These are phyloP conservation scores for Talaromyces sp. DNA, from an alignment of 2,329 filamentous ascomycete species.

Conservation along the genomic window DNA sequence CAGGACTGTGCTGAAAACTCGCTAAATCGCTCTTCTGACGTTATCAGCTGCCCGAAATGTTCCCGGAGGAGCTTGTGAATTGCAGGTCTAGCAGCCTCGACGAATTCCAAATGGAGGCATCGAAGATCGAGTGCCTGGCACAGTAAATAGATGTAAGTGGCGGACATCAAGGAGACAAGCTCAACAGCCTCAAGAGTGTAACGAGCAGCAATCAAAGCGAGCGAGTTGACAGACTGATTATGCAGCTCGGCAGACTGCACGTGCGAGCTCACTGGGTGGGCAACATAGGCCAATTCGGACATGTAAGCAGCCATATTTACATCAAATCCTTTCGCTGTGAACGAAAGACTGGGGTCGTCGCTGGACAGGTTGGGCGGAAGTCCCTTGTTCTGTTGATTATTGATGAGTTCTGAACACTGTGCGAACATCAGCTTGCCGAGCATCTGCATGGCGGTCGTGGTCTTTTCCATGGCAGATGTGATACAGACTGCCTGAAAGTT, in stretches of 20 bases:
- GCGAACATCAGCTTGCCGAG: constrained; percentile 60
- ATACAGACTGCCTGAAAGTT: constrained; percentile 62
- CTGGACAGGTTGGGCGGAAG: constrained; percentile 57
- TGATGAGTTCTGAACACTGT: constrained; percentile 59
- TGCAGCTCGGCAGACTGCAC: constrained; percentile 62
- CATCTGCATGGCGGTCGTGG: constrained; percentile 44
- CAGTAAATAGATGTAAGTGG: constrained; percentile 48
- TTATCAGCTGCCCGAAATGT: background rate
- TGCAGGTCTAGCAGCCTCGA: constrained; percentile 4
- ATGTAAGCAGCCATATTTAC: constrained; percentile 60
- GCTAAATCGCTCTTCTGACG: background rate
- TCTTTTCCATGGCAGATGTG: constrained; percentile 61
- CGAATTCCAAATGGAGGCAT: constrained; percentile 16
- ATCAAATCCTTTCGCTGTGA: constrained; percentile 60
- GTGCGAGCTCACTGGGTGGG: constrained; percentile 57
- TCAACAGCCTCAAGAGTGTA: constrained; percentile 54
- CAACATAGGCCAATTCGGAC: constrained; percentile 56
- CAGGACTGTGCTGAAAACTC: constrained; percentile 5
- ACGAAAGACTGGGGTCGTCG: constrained; percentile 54
- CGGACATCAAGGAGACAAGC: constrained; percentile 50
- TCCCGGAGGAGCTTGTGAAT: constrained; percentile 4
- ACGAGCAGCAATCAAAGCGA: constrained; percentile 55
- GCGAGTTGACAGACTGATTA: constrained; percentile 61
- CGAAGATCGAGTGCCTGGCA: constrained; percentile 56
- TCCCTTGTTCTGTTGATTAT: constrained; percentile 53